Percentiles rank a stretch among this genome's conserved stretches.
These are phyloP conservation scores for Solanum chiquidenum DNA, from an alignment of 257 asterid genomes.

Conservation along the genomic window DNA sequence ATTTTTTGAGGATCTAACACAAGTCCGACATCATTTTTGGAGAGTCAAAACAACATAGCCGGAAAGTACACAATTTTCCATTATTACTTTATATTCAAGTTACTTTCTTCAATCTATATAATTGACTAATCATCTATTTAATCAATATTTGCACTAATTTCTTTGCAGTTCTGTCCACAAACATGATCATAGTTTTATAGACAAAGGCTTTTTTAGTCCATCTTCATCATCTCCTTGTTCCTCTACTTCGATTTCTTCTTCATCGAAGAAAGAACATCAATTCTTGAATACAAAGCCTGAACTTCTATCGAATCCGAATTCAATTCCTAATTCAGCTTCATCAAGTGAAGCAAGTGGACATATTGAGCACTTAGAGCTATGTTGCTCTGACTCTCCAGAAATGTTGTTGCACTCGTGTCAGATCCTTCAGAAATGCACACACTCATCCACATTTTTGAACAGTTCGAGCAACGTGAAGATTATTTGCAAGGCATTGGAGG, in stretches of 20 bases:
- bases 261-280: conserved; percentile 31
- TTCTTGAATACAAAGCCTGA: conserved; percentile 43
- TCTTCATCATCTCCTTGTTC: conserved; percentile 55
- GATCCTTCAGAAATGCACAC: not conserved
- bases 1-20: not conserved
- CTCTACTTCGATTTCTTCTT: conserved; percentile 63
- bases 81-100: not conserved
- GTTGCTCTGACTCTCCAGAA: not conserved
- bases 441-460: not conserved
- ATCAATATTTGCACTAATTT: not conserved
- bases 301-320: conserved; percentile 75
- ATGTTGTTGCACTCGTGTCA: not conserved
- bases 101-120: not conserved
- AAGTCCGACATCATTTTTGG: not conserved
- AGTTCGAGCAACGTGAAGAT: conserved; percentile 6
- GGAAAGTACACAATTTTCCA: not conserved
- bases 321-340: conserved; percentile 92
- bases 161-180: conserved; percentile 39
- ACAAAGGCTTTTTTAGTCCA: conserved; percentile 24
- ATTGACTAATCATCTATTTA: not conserved
- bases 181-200: conserved; percentile 25
- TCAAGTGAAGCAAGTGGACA: conserved; percentile 74
- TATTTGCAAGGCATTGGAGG: conserved; percentile 42
- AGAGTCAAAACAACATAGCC: not conserved
- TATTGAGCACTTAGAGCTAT: conserved; percentile 10